These are phyloP conservation scores for Gyromitra esculenta DNA, from an alignment of 2,329 filamentous ascomycete species.

Conservation along the genomic window DNA sequence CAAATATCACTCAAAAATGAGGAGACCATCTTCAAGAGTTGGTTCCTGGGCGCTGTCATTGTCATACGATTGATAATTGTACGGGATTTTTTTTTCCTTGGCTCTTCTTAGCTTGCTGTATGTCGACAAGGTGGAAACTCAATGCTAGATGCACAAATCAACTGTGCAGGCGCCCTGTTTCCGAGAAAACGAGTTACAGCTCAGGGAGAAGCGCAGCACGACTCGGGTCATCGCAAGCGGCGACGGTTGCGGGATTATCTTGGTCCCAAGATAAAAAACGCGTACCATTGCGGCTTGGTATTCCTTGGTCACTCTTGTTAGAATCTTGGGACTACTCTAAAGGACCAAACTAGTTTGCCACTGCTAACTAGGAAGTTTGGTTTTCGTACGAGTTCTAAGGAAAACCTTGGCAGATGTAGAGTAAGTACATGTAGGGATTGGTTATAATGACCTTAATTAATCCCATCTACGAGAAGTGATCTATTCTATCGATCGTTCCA, in stretches of 20 bases:
- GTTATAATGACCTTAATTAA: neutral
- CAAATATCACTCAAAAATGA: slow-evolving; percentile 9
- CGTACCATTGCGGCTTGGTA: neutral
- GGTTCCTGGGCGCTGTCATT: slow-evolving; percentile 18
- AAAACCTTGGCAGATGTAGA: neutral
- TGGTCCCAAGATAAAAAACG: neutral
- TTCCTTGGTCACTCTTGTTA: neutral
- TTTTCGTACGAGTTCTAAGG: neutral
- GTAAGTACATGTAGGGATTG: neutral
- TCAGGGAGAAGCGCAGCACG: neutral
- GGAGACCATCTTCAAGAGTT: neutral
- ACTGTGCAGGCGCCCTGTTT: slow-evolving; percentile 6
- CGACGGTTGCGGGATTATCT: neutral
- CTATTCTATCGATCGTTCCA: neutral
- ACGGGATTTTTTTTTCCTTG: neutral
- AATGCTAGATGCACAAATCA: neutral
- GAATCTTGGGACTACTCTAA: neutral
- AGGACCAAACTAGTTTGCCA: neutral
- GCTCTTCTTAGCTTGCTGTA: neutral
- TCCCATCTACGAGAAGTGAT: neutral
- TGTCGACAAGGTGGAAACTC: neutral
- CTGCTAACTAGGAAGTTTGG: neutral
- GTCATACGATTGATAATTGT: slow-evolving; percentile 40
- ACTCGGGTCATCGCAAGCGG: neutral
- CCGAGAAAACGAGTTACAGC: neutral